These are phyloP conservation scores for Wallacemonas sp. DNA, from an alignment of 208 protist species.

Conservation along the genomic window DNA sequence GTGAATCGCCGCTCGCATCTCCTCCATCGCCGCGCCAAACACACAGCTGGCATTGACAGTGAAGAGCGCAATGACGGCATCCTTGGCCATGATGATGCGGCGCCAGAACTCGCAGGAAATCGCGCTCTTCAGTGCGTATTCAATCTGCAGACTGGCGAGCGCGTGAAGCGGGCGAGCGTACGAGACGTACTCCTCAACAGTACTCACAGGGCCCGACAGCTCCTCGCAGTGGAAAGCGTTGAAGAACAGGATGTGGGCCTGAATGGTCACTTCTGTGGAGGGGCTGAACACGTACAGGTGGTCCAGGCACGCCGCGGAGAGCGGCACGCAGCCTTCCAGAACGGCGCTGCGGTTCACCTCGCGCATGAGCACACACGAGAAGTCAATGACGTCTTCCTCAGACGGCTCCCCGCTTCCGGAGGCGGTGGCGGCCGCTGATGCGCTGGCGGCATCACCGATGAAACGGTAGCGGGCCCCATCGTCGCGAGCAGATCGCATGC, in stretches of 20 bases:
- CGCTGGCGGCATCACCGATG: constrained; percentile 25
- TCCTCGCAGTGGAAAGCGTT: constrained; percentile 78
- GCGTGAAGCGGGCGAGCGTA: constrained; percentile 77
- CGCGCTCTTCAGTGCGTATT: constrained; percentile 80
- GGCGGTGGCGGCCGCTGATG: constrained; percentile 1
- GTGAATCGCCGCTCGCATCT: constrained; percentile 59
- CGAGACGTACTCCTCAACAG: constrained; percentile 83
- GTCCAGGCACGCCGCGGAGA: constrained; percentile 81
- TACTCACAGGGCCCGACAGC: constrained; percentile 73
- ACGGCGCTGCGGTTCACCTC: constrained; percentile 82
- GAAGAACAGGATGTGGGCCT: constrained; percentile 82
- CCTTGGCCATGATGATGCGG: constrained; percentile 74
- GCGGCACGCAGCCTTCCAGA: constrained; percentile 66
- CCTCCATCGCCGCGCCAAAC: constrained; percentile 36
- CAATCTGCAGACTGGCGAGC: constrained; percentile 67
- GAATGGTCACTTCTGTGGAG: constrained; percentile 59
- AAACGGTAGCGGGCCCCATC: constrained; percentile 76
- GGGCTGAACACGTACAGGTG: constrained; percentile 81
- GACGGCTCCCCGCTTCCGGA: constrained; percentile 16
- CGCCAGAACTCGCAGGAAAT: constrained; percentile 79
- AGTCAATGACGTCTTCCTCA: constrained; percentile 66
- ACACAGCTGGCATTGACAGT: constrained; percentile 62
- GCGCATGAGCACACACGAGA: constrained; percentile 70
- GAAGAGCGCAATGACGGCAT: constrained; percentile 68
- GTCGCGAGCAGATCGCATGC: constrained; percentile 57